These are phyloP conservation scores for Prototheca wickerhamii DNA, from an alignment of 163 green algal species.

Conservation along the genomic window DNA sequence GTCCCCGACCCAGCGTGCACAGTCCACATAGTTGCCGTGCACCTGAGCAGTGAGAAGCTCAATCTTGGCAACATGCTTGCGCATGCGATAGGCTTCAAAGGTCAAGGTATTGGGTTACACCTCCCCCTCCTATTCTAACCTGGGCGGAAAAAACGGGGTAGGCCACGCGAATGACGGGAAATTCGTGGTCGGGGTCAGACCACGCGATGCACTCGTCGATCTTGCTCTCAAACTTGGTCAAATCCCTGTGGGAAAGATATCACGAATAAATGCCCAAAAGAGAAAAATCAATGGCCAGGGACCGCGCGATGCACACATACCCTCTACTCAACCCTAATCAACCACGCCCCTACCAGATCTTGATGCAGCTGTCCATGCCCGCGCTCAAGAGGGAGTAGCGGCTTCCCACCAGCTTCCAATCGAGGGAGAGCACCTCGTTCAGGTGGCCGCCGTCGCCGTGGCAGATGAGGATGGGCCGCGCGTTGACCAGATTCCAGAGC, in stretches of 20 bases:
- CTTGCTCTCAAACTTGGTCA: background rate
- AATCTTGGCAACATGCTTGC: background rate
- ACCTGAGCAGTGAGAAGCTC: conserved; percentile 48
- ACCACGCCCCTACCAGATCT: conserved; percentile 49
- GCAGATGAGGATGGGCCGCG: conserved; percentile 64
- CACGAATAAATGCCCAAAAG: background rate
- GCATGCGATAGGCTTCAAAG: too few relatives aligned
- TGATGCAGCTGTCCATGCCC: conserved; percentile 74
- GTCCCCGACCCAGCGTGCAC: conserved; percentile 76
- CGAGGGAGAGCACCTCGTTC: conserved; percentile 78
- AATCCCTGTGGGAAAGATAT: background rate
- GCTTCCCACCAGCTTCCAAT: conserved; percentile 4
- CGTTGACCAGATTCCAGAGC: conserved; percentile 74
- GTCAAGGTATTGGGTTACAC: background rate
- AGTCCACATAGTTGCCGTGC: conserved; percentile 86
- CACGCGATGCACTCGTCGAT: conserved; percentile 4
- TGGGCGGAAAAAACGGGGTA: background rate
- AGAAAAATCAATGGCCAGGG: background rate
- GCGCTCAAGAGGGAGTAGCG: conserved; percentile 13
- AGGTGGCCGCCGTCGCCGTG: conserved; percentile 59
- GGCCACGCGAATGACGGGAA: background rate
- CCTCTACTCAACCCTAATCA: background rate
- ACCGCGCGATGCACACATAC: too few relatives aligned
- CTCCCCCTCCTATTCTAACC: background rate
- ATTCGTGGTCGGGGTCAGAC: background rate